phyloP scores from a whole-genome alignment of 129 eudicot species.

The Flaveria robusta region DNA sequence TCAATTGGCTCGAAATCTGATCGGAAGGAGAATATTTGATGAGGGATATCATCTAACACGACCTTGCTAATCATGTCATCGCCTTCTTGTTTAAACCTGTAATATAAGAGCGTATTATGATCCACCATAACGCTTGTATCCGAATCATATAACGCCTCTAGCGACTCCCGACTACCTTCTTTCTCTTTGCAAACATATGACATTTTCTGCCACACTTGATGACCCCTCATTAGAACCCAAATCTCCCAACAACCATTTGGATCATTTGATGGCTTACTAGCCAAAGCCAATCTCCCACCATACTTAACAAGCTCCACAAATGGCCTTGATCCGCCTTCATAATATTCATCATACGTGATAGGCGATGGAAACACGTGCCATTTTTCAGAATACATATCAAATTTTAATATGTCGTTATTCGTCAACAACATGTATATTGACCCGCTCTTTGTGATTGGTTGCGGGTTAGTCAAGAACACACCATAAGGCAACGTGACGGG shows the following conservation, averaged over 20 bases:
- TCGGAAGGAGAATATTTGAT: conserved; percentile 1
- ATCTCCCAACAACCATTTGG: conserved; percentile 6
- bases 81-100: background rate
- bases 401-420: background rate
- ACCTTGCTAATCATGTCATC: background rate
- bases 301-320: background rate
- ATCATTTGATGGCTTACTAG: background rate
- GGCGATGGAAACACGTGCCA: background rate
- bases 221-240: background rate
- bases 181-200: background rate
- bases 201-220: background rate
- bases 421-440: conserved; percentile 17
- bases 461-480: background rate
- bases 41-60: background rate
- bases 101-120: background rate
- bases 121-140: conserved; percentile 17
- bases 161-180: conserved; percentile 1
- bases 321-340: background rate
- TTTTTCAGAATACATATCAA: conserved; percentile 2
- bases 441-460: conserved; percentile 19
- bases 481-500: background rate
- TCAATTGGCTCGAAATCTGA: conserved; percentile 18
- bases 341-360: background rate
- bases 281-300: conserved; percentile 15
- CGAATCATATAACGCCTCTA: conserved; percentile 1